These are phyloP conservation scores for Speleostelium caveatum DNA, from an alignment of 78 protist species.

Conservation along the genomic window DNA sequence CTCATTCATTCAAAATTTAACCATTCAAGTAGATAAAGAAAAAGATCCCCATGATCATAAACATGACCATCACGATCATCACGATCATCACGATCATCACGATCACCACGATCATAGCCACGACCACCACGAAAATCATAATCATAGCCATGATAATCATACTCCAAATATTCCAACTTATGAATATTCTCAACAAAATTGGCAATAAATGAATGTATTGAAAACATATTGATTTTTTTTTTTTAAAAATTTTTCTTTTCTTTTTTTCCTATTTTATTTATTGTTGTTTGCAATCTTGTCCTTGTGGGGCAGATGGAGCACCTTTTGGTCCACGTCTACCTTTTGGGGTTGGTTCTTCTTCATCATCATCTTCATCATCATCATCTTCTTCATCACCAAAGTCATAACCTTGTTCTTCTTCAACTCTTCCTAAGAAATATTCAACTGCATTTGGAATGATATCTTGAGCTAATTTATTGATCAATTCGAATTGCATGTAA, in stretches of 20 bases:
- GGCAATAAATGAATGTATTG: too few species aligned
- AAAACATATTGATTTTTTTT: background rate
- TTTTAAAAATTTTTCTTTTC: too few species aligned
- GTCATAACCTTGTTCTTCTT: slow-evolving; percentile 5
- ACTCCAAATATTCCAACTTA: background rate
- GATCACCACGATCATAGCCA: background rate
- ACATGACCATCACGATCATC: slow-evolving; percentile 5
- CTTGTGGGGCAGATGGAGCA: background rate
- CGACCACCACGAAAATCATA: background rate
- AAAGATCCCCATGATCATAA: slow-evolving; percentile 8
- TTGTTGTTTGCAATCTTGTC: background rate
- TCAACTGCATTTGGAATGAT: slow-evolving; percentile 67
- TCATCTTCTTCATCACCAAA: slow-evolving; percentile 55
- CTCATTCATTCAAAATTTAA: slow-evolving; percentile 50
- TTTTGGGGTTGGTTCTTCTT: background rate
- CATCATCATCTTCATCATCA: slow-evolving; percentile 26
- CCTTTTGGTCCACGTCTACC: background rate
- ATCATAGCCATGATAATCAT: slow-evolving; percentile 21
- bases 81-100: slow-evolving; percentile 7
- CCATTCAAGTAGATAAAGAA: slow-evolving; percentile 71
- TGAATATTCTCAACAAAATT: background rate
- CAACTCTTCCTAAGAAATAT: slow-evolving; percentile 69
- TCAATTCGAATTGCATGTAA: slow-evolving; percentile 35
- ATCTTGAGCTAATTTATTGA: slow-evolving; percentile 15
- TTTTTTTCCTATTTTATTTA: too few species aligned